Percentiles rank a stretch among this genome's conserved stretches.
Evolutionary conservation across 768 basidiomycete genomes (phyloP).

Genomic region (Chlorophyllum brunneum): DNA sequence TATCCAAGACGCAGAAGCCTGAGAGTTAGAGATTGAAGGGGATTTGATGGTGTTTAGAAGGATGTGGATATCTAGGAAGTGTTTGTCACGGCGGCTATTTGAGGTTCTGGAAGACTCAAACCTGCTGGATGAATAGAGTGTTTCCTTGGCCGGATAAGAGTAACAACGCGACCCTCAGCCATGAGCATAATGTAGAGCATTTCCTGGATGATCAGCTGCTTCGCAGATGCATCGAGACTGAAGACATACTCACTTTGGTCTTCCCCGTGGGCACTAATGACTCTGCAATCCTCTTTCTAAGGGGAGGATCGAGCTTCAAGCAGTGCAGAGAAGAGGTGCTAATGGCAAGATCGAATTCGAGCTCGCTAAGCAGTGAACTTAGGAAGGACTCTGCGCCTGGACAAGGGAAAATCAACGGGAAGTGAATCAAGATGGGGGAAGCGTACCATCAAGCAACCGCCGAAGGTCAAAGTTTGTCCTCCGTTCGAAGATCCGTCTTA

Average conservation of each 20-base stretch:
- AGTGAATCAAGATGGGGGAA: background rate
- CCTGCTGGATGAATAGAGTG: conserved; percentile 95
- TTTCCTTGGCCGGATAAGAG: conserved; percentile 84
- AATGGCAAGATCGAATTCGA: conserved; percentile 81
- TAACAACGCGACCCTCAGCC: conserved; percentile 72
- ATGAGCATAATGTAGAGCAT: conserved; percentile 90
- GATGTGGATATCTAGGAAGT: conserved; percentile 74
- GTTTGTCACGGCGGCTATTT: background rate
- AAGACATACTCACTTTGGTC: conserved; percentile 54
- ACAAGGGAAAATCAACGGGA: background rate
- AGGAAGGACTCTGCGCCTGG: conserved; percentile 83
- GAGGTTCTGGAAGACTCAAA: conserved; percentile 23
- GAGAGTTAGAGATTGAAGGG: conserved; percentile 73
- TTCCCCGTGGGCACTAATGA: conserved; percentile 76
- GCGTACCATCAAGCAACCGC: conserved; percentile 61
- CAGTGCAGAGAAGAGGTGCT: conserved; percentile 79
- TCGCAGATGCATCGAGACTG: background rate
- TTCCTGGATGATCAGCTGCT: conserved; percentile 47
- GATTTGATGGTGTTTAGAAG: conserved; percentile 87
- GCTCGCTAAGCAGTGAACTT: conserved; percentile 59
- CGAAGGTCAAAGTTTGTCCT: conserved; percentile 90
- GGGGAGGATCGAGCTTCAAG: conserved; percentile 62
- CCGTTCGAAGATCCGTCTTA: conserved; percentile 82
- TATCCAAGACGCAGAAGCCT: conserved; percentile 86
- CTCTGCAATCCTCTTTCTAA: conserved; percentile 77